Conservation (phyloP, 116 monocot species). For the Papilionanthe hybrid region DNA sequence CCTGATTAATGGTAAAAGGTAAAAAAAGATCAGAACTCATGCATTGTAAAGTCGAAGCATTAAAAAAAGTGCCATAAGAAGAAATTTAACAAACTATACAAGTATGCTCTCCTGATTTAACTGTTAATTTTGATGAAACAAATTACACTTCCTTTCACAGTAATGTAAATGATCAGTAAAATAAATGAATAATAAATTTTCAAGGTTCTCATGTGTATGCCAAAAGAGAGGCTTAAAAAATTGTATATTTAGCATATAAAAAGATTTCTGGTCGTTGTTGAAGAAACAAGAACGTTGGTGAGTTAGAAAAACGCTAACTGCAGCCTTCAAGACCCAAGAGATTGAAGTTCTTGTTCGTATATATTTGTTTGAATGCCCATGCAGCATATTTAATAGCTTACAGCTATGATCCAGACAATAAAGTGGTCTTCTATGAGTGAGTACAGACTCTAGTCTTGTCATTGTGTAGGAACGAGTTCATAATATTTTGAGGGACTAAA, state of each 20-base stretch:
- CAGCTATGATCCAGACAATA: background rate
- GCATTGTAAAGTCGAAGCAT: background rate
- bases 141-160: background rate
- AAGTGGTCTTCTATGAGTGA: background rate
- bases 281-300: background rate
- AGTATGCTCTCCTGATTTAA: background rate
- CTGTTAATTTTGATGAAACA: background rate
- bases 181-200: background rate
- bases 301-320: background rate
- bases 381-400: background rate
- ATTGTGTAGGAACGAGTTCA: too few species aligned
- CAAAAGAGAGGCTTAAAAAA: background rate
- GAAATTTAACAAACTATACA: background rate
- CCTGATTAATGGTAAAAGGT: constrained; percentile 22
- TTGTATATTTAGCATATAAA: background rate
- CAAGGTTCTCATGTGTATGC: background rate
- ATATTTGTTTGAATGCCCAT: background rate
- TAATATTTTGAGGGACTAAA: background rate
- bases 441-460: background rate
- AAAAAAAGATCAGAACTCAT: background rate
- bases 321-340: background rate
- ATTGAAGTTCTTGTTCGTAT: background rate
- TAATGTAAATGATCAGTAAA: background rate
- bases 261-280: background rate
- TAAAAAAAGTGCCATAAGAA: background rate